Percentiles rank a stretch among this genome's conserved stretches.
These are phyloP conservation scores for Whalleya microplaca DNA, from an alignment of 2,329 filamentous ascomycete species.

Conservation along the genomic window DNA sequence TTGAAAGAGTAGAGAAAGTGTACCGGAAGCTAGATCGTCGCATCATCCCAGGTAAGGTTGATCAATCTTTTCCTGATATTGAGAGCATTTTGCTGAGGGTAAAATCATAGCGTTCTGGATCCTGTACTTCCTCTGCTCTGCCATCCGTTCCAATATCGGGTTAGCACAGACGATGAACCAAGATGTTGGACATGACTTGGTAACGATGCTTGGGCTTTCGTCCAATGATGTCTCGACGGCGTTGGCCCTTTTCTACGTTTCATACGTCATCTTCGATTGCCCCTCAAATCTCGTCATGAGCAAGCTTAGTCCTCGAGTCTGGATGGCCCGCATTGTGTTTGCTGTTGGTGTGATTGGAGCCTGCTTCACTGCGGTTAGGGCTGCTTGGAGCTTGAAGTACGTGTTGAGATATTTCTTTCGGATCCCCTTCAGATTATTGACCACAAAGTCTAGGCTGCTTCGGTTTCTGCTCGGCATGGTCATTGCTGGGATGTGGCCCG, in stretches of 20 bases:
- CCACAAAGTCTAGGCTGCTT: slow-evolving; percentile 58
- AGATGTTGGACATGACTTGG: slow-evolving; percentile 72
- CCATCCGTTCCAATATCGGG: slow-evolving; percentile 88
- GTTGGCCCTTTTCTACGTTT: slow-evolving; percentile 87
- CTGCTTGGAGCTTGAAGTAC: slow-evolving; percentile 82
- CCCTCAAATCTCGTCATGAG: slow-evolving; percentile 91
- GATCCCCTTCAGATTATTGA: slow-evolving; percentile 16
- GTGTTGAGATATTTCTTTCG: slow-evolving; percentile 28
- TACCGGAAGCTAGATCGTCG: slow-evolving; percentile 62
- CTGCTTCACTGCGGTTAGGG: slow-evolving; percentile 80
- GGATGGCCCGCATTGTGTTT: slow-evolving; percentile 91
- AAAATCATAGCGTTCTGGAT: slow-evolving; percentile 73
- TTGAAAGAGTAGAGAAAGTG: slow-evolving; percentile 57
- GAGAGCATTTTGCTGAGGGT: slow-evolving; percentile 11
- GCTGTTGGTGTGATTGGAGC: slow-evolving; percentile 83
- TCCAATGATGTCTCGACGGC: slow-evolving; percentile 81
- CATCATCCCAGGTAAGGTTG: slow-evolving; percentile 58
- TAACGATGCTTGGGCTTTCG: slow-evolving; percentile 68
- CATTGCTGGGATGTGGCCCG: slow-evolving; percentile 93
- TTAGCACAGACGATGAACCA: slow-evolving; percentile 94
- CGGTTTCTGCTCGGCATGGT: slow-evolving; percentile 84
- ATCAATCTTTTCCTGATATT: not conserved
- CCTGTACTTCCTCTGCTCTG: slow-evolving; percentile 89
- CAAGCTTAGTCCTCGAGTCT: slow-evolving; percentile 78
- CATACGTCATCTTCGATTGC: slow-evolving; percentile 87